A percentile compares a stretch with the other conserved stretches of the same genome.
phyloP scores from a whole-genome alignment of 2,329 filamentous ascomycete species.

The Fusarium torulosum region DNA sequence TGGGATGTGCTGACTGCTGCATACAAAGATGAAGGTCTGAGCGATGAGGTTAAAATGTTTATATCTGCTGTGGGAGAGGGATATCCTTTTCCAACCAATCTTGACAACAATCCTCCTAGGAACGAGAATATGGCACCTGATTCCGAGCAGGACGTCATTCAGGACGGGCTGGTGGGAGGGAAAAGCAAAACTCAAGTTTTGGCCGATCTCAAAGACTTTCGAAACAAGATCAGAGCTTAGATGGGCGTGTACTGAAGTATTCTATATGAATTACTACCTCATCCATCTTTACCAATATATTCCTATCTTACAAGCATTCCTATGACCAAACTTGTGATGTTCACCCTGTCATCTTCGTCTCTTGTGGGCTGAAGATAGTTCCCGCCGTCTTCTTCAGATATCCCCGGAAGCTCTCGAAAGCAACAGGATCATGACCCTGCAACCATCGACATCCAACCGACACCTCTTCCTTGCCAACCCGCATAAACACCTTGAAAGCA shows the following conservation, averaged over 20 bases:
- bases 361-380: conserved; percentile 6
- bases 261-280: not conserved
- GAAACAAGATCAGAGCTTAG: conserved; percentile 30
- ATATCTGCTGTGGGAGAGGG: conserved; percentile 67
- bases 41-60: conserved; percentile 59
- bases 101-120: conserved; percentile 68
- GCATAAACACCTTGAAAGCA: conserved; percentile 69
- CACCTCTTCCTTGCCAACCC: conserved; percentile 56
- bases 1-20: conserved; percentile 57
- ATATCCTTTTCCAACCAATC: conserved; percentile 73
- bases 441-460: conserved; percentile 70
- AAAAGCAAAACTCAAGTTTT: conserved; percentile 58
- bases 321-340: no score
- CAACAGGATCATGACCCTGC: conserved; percentile 76
- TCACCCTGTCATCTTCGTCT: not conserved
- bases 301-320: not conserved
- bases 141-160: conserved; percentile 67
- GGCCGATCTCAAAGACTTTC: conserved; percentile 51
- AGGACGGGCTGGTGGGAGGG: conserved; percentile 57
- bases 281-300: not conserved
- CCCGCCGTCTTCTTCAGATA: conserved; percentile 69
- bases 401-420: conserved; percentile 91
- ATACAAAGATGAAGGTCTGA: conserved; percentile 54
- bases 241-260: not conserved
- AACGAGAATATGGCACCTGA: conserved; percentile 70